phyloP scores from a whole-genome alignment of 1,139 yeast genomes.

The Wickerhamomyces sp. region DNA sequence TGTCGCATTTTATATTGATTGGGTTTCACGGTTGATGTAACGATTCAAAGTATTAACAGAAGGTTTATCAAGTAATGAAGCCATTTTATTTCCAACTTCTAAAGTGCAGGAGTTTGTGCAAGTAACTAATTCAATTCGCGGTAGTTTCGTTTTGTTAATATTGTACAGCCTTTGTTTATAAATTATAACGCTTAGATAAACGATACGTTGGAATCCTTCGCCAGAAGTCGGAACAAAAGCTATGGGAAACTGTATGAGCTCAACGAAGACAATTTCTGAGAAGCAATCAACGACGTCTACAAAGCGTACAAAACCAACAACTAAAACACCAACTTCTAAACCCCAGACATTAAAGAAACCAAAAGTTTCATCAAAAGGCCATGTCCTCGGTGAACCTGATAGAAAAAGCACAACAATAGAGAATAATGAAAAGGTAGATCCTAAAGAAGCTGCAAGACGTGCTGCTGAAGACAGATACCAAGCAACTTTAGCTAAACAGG shows the following conservation, averaged over 20 bases:
- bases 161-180: too few relatives aligned
- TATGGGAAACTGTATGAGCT: slow-evolving; percentile 11
- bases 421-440: slow-evolving; percentile 91
- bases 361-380: slow-evolving; percentile 6
- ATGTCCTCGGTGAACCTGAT: slow-evolving; percentile 5
- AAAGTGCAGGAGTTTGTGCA: too few relatives aligned
- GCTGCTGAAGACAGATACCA: slow-evolving; percentile 39
- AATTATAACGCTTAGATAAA: too few relatives aligned
- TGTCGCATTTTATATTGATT: too few relatives aligned
- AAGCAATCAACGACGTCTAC: background rate
- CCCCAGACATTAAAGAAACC: background rate
- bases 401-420: background rate
- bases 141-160: background rate
- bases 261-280: slow-evolving; percentile 2
- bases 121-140: too few relatives aligned
- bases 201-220: too few relatives aligned
- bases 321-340: background rate
- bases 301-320: slow-evolving; percentile 5
- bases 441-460: slow-evolving; percentile 85
- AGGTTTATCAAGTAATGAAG: too few relatives aligned
- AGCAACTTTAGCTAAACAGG: slow-evolving; percentile 11
- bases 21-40: too few relatives aligned
- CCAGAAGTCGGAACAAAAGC: background rate
- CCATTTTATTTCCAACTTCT: too few relatives aligned
- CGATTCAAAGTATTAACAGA: too few relatives aligned